Conservation (phyloP, 805 yeast species). For the Candida easanensis region DNA sequence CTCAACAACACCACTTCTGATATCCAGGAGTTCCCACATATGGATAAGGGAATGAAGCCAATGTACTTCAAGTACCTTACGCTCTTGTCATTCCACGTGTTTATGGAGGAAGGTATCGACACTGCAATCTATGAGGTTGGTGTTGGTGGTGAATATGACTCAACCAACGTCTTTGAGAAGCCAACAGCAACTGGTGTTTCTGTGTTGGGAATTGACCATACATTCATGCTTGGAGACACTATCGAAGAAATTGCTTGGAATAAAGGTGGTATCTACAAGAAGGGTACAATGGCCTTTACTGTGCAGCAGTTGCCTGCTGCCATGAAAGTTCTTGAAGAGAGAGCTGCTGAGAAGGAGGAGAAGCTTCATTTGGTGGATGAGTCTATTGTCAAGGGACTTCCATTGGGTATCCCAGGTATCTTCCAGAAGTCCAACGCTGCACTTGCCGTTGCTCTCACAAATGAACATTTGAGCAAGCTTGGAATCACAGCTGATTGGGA, state of each 20-base stretch:
- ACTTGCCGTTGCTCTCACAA: conserved; percentile 71
- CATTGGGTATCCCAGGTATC: conserved; percentile 76
- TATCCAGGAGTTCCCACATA: conserved; percentile 60
- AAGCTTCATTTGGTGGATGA: conserved; percentile 50
- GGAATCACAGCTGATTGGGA: conserved; percentile 35
- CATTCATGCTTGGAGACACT: conserved; percentile 76
- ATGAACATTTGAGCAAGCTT: conserved; percentile 52
- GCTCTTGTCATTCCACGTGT: conserved; percentile 84
- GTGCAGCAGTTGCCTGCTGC: conserved; percentile 60
- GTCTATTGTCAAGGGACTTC: conserved; percentile 29
- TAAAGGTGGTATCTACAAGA: conserved; percentile 89
- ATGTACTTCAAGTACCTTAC: conserved; percentile 93
- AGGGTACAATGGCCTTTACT: conserved; percentile 61
- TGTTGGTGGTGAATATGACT: conserved; percentile 95
- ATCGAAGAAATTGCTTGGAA: conserved; percentile 93
- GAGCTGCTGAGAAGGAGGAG: conserved; percentile 66
- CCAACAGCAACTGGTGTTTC: conserved; percentile 88
- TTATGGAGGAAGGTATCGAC: conserved; percentile 83
- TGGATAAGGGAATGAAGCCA: conserved; percentile 74
- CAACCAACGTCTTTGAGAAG: conserved; percentile 80
- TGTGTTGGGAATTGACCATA: conserved; percentile 87
- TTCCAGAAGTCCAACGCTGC: conserved; percentile 88
- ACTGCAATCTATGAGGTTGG: conserved; percentile 97
- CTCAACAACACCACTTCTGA: conserved; percentile 60
- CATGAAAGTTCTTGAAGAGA: conserved; percentile 50